These are phyloP conservation scores for Hypoxylon rickii DNA, from an alignment of 495 filamentous ascomycete species.

Conservation along the genomic window DNA sequence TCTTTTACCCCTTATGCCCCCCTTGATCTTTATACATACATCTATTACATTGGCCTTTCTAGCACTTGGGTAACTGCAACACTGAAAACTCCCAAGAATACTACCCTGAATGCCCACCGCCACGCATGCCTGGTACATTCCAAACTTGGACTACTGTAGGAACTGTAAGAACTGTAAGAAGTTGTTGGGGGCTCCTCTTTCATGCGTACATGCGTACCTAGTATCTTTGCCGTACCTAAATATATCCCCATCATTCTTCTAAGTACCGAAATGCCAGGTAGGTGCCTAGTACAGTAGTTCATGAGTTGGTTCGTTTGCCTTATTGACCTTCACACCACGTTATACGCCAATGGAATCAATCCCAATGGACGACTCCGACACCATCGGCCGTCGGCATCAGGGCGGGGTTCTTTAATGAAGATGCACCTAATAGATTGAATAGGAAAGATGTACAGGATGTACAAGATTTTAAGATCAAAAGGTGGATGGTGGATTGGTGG, in stretches of 20 bases:
- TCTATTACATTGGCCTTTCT: not conserved
- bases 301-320: not conserved
- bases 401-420: constrained; percentile 6
- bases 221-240: too few relatives aligned
- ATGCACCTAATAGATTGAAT: constrained; percentile 16
- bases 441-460: constrained; percentile 10
- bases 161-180: too few relatives aligned
- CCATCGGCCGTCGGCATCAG: constrained; percentile 3
- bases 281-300: not conserved
- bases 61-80: not conserved
- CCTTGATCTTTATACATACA: not conserved
- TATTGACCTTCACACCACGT: not conserved
- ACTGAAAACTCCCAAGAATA: not conserved
- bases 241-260: too few relatives aligned
- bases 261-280: too few relatives aligned
- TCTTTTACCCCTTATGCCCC: constrained; percentile 11
- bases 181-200: constrained; percentile 14
- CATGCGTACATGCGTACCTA: constrained; percentile 1
- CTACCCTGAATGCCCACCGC: not conserved
- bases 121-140: constrained; percentile 1
- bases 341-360: constrained; percentile 12
- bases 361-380: too few relatives aligned
- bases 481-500: too few relatives aligned
- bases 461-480: too few relatives aligned
- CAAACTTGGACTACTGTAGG: constrained; percentile 5